These are phyloP conservation scores for Aspergillus caelatus DNA, from an alignment of 2,329 filamentous ascomycete genomes.

Conservation along the genomic window DNA sequence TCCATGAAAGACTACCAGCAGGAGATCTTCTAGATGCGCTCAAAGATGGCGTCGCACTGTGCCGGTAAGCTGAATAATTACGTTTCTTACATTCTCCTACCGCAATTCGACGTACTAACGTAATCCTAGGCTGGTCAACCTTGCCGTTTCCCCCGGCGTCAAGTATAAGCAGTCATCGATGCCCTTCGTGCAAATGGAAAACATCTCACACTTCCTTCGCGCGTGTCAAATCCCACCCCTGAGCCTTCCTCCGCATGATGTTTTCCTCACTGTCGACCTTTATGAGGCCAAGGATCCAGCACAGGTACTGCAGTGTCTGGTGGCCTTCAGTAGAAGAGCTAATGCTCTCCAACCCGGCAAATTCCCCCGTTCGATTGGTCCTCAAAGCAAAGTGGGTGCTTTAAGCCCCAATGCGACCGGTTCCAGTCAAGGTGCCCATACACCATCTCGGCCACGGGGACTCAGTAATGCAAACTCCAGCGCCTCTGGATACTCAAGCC, in stretches of 20 bases:
- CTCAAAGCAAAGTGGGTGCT: constrained; percentile 62
- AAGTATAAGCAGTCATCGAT: constrained; percentile 90
- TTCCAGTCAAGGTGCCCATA: constrained; percentile 53
- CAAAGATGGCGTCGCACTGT: constrained; percentile 89
- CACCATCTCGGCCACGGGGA: constrained; percentile 39
- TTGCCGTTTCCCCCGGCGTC: constrained; percentile 75
- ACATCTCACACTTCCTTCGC: constrained; percentile 92
- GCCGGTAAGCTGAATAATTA: constrained; percentile 66
- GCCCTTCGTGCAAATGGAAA: constrained; percentile 99
- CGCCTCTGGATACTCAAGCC: constrained; percentile 59
- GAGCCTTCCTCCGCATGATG: constrained; percentile 87
- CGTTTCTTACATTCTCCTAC: background rate
- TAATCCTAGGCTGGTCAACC: constrained; percentile 72
- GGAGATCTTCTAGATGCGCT: constrained; percentile 81
- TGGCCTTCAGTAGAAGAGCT: constrained; percentile 87
- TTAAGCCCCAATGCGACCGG: constrained; percentile 71
- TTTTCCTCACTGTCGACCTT: constrained; percentile 95
- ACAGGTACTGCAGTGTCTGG: constrained; percentile 90
- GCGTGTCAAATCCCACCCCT: constrained; percentile 84
- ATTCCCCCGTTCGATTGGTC: constrained; percentile 77
- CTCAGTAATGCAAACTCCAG: constrained; percentile 56
- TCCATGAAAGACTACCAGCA: constrained; percentile 72
- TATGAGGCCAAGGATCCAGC: constrained; percentile 95
- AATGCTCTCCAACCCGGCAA: constrained; percentile 70
- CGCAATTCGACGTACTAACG: constrained; percentile 18